Base-by-base conservation (phyloP, 1,139 yeast genomes). In the Sugiyamaella grinbergsii region DNA sequence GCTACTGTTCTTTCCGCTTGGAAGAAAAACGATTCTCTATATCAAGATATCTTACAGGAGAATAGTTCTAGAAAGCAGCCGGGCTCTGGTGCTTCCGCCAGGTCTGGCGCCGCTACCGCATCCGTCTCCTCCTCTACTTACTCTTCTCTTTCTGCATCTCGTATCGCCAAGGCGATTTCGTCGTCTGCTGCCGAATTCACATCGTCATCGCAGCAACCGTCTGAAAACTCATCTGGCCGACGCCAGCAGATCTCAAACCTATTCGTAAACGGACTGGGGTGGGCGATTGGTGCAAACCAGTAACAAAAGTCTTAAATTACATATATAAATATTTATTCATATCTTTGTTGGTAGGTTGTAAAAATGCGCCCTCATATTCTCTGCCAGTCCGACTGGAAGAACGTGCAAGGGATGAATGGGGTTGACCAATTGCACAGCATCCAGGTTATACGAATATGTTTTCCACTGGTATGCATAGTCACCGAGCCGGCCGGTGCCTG, bases 361-460 rank as follows among this genome's bases (percentile, higher is more conserved):
- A n/a, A 44, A 62, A 49, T 56, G 58, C 13, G 47, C 58, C 22
- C 56, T 58, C 66, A 71, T 62, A 16, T 39, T 42, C 47, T 63
- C 71, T 16, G 69, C 71, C 5, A 51, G 54, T 1, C 71, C 73
- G 20, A 59, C 61, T 2, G 91, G 86, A 13, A 85, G 60, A 0
- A 86, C 88, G 66, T 82, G 83, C 0, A 85, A 72, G 0, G 94
- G 94, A 61, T 84, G 78, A 2, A 84, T 69, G 1, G 72, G 64
- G 13, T 51, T 50, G 11, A 77, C 63, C 8, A 54, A 55, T 31
- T 67, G 66, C 53, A 56, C 49, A 7, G 48, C 52, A 4, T 47
- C 54, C 1, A 58, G 62, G 31, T 42, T 45, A n/a, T 62, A 49
- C 5, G 51, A 23, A 24, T 13, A n/a, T 10, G 51, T 33, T n/a